Percentiles rank a stretch among this genome's conserved stretches.
Conservation (phyloP, 805 yeast species). For the Nakazawaea molendinolei region DNA sequence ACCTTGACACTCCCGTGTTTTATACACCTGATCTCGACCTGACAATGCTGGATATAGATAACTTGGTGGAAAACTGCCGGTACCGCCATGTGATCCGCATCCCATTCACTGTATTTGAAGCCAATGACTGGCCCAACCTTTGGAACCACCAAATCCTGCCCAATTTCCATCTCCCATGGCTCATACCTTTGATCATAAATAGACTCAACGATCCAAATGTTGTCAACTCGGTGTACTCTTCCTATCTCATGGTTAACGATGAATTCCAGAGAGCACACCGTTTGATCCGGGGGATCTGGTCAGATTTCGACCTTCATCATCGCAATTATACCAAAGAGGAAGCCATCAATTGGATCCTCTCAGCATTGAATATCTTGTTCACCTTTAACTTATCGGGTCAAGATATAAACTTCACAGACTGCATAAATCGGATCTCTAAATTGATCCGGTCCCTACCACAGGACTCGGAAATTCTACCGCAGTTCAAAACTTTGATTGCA, state of each 20-base stretch:
- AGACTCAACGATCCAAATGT: conserved; percentile 3
- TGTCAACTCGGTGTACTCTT: conserved; percentile 3
- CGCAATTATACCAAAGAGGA: neutral
- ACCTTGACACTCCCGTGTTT: no score
- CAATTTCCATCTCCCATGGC: conserved; percentile 3
- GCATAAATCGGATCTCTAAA: no score
- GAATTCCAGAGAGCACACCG: neutral
- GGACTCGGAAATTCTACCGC: no score
- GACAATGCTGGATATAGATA: neutral
- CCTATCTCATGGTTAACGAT: neutral
- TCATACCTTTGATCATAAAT: neutral
- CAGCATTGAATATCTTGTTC: conserved; percentile 5
- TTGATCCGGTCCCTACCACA: no score
- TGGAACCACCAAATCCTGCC: neutral
- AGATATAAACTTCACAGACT: no score
- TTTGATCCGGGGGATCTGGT: neutral
- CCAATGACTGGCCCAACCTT: conserved; percentile 1
- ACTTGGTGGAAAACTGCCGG: conserved; percentile 1
- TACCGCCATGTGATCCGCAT: neutral
- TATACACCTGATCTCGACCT: neutral
- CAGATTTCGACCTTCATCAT: neutral
- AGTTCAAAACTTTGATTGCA: neutral
- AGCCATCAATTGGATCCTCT: conserved; percentile 2
- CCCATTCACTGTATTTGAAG: conserved; percentile 11
- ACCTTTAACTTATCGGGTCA: conserved; percentile 1